Evolutionary conservation across 805 yeast genomes (phyloP).

Genomic region (Komagataella pseudopastoris): DNA sequence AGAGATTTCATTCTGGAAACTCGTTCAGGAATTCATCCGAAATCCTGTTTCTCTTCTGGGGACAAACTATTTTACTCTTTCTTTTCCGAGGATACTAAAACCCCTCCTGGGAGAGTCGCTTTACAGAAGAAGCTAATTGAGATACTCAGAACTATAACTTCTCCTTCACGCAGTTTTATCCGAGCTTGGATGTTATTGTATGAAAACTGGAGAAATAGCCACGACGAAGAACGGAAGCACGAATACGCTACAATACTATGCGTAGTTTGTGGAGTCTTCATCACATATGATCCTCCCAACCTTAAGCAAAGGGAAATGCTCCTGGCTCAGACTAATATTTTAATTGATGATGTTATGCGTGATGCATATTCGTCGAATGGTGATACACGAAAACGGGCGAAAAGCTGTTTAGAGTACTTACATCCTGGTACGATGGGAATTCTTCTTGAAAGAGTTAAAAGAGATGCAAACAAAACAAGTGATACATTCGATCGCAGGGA

Average conservation of each 20-base stretch:
- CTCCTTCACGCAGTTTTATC: neutral
- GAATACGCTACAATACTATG: neutral
- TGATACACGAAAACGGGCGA: neutral
- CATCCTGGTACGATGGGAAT: neutral
- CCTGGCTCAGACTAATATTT: neutral
- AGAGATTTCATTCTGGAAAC: constrained; percentile 11
- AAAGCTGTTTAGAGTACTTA: neutral
- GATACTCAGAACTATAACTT: neutral
- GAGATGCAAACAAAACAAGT: neutral
- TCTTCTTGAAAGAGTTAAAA: neutral
- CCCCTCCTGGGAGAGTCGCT: neutral
- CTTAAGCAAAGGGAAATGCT: neutral
- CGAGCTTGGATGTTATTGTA: neutral
- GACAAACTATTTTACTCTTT: neutral
- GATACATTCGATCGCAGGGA: neutral
- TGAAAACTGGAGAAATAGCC: neutral
- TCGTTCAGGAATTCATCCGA: neutral
- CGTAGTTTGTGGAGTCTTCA: neutral
- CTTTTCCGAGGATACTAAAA: neutral
- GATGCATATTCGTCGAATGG: neutral
- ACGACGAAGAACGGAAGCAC: neutral
- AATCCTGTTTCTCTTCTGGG: neutral
- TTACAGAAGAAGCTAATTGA: neutral
- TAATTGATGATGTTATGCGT: neutral
- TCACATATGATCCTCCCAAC: neutral